Evolutionary conservation across 2,329 filamentous ascomycete genomes (phyloP).

Genomic region (Hypoxylon sp.): DNA sequence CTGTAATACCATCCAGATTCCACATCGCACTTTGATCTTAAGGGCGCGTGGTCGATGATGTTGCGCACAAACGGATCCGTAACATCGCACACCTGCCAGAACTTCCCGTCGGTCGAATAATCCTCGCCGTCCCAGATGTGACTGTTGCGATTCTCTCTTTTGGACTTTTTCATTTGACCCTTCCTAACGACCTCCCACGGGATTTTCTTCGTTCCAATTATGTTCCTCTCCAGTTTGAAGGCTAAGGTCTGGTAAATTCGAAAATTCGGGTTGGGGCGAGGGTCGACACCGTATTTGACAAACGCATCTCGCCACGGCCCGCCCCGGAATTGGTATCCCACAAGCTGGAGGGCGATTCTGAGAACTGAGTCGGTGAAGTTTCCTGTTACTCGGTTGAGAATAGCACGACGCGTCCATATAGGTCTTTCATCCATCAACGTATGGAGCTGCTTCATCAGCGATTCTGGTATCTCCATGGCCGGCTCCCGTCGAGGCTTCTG

Average conservation of each 20-base stretch:
- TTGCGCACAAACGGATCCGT: constrained; percentile 80
- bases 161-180: constrained; percentile 58
- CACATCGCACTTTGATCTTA: constrained; percentile 71
- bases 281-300: constrained; percentile 88
- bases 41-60: constrained; percentile 74
- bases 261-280: constrained; percentile 80
- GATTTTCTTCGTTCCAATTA: constrained; percentile 62
- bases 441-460: constrained; percentile 75
- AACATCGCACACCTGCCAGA: constrained; percentile 96
- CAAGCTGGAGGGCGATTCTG: constrained; percentile 83
- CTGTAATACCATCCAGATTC: constrained; percentile 88
- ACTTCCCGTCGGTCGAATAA: constrained; percentile 84
- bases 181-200: constrained; percentile 66
- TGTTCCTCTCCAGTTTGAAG: constrained; percentile 78
- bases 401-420: constrained; percentile 86
- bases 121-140: constrained; percentile 88
- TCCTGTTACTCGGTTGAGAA: constrained; percentile 78
- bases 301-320: constrained; percentile 94
- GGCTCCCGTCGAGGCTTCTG: constrained; percentile 73
- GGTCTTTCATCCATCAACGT: constrained; percentile 80
- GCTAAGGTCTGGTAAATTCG: constrained; percentile 90
- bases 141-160: constrained; percentile 62
- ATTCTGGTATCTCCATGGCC: constrained; percentile 72
- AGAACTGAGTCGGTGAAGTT: constrained; percentile 70
- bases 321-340: constrained; percentile 92